A percentile compares a stretch with the other conserved stretches of the same genome.
Conservation (phyloP, 1,284 basidiomycete genomes). For the Flammula alnicola region DNA sequence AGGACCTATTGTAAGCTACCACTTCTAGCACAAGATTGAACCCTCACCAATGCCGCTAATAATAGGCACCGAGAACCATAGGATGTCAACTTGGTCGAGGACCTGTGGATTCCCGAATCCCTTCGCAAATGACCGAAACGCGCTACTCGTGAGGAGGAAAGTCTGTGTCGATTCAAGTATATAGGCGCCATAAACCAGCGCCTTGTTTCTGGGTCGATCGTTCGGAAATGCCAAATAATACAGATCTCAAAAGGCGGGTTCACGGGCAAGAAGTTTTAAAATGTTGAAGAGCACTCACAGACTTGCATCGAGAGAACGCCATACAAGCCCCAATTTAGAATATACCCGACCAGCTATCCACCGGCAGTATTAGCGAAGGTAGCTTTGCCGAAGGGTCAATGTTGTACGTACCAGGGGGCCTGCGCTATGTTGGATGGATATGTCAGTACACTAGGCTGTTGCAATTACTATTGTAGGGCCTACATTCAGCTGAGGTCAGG, state of each 20-base stretch:
- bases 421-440: background rate
- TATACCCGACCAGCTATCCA: conserved; percentile 24
- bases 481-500: conserved; percentile 8
- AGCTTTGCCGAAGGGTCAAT: background rate
- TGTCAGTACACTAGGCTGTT: background rate
- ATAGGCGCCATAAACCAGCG: background rate
- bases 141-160: background rate
- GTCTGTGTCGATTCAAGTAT: background rate
- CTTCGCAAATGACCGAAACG: background rate
- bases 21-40: background rate
- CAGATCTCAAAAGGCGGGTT: background rate
- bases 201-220: background rate
- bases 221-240: background rate
- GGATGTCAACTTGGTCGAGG: conserved; percentile 17
- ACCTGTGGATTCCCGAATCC: conserved; percentile 22
- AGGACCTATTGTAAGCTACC: background rate
- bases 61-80: conserved; percentile 25
- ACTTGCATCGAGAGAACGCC: conserved; percentile 24
- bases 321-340: conserved; percentile 26
- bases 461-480: background rate
- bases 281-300: conserved; percentile 14
- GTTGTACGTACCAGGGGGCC: conserved; percentile 9
- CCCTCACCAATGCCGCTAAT: conserved; percentile 14
- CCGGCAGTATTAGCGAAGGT: background rate
- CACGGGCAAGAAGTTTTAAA: background rate